These are phyloP conservation scores for Rhododendron kiyosumense DNA, from an alignment of 148 eudicot genomes.

Conservation along the genomic window DNA sequence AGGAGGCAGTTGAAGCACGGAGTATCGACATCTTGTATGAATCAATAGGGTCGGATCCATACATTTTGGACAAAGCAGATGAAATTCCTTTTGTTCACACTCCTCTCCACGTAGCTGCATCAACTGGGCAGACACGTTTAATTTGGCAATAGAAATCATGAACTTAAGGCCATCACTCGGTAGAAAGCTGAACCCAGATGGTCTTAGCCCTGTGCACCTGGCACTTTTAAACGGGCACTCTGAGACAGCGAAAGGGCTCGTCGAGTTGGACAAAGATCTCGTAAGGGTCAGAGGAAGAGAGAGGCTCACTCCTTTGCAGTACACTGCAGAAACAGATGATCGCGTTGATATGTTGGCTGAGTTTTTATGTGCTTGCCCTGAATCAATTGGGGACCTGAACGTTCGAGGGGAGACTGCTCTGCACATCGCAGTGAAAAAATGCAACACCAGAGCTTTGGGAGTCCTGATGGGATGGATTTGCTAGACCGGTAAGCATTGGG, in stretches of 20 bases:
- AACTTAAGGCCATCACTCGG: neutral
- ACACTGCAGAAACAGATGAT: neutral
- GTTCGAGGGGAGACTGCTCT: neutral
- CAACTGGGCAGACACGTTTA: neutral
- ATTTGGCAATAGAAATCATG: neutral
- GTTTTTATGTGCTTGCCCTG: neutral
- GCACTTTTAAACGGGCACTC: neutral
- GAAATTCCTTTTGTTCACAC: neutral
- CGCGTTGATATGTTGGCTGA: neutral
- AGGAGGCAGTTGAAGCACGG: neutral
- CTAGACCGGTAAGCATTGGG: neutral
- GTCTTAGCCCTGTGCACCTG: neutral
- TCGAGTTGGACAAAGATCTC: neutral
- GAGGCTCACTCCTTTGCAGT: neutral
- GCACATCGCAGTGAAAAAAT: neutral
- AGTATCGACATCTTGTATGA: neutral
- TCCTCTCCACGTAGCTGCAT: neutral
- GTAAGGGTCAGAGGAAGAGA: neutral
- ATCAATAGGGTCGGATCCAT: neutral
- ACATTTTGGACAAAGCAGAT: neutral
- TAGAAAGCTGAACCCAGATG: neutral
- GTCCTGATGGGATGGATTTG: neutral
- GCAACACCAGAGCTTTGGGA: neutral
- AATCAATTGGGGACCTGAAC: neutral
- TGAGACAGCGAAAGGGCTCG: neutral